Percentiles rank a stretch among this genome's conserved stretches.
These are phyloP conservation scores for Vitis labrusca DNA, from an alignment of 164 flowering plant species.

Conservation along the genomic window DNA sequence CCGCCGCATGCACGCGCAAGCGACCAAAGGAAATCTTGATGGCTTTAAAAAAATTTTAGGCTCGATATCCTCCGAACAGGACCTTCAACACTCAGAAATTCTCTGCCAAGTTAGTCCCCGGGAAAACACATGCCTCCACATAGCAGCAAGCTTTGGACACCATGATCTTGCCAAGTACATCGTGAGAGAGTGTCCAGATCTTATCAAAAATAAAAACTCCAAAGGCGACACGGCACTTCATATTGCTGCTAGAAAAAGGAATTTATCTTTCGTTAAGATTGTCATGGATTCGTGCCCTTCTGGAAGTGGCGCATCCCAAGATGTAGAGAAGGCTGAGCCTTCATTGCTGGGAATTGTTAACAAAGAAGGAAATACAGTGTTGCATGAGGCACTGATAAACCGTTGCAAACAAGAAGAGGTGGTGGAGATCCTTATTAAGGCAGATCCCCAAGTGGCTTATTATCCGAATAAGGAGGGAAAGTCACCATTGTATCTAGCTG, in stretches of 20 bases:
- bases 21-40: no score
- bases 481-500: constrained; percentile 4
- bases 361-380: background rate
- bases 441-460: background rate
- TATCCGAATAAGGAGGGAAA: background rate
- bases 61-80: no score
- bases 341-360: background rate
- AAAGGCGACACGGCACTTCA: background rate
- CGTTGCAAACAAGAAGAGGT: background rate
- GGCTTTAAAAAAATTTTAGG: no score
- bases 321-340: background rate
- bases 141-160: no score
- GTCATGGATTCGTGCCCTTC: background rate
- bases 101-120: no score
- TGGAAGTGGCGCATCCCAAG: no score
- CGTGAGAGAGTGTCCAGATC: no score
- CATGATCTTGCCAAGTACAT: no score
- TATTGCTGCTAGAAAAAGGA: background rate
- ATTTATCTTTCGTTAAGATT: background rate
- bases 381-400: background rate
- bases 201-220: background rate
- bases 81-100: no score
- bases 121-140: no score
- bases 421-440: background rate
- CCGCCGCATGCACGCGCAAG: no score